Evolutionary conservation across 306 rosid genomes (phyloP).

Genomic region (Delonix regia): DNA sequence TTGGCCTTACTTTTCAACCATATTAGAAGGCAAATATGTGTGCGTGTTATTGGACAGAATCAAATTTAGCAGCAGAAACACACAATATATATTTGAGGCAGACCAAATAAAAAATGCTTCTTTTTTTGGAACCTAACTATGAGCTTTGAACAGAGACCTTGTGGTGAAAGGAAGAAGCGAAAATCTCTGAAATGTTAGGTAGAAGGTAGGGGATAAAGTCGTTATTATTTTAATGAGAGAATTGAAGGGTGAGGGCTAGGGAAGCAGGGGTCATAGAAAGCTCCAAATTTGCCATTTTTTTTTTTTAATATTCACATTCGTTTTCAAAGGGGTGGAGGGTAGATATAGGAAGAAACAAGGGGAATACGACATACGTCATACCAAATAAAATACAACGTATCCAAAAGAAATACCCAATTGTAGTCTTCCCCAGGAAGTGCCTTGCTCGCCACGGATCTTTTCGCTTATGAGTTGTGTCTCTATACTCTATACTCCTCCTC

Average conservation of each 20-base stretch:
- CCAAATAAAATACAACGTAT: conserved; percentile 15
- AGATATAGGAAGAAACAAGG: conserved; percentile 36
- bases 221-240: neutral
- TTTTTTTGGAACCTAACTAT: no score
- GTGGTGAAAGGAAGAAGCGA: conserved; percentile 14
- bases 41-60: neutral
- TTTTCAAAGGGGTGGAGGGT: conserved; percentile 25
- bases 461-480: conserved; percentile 37
- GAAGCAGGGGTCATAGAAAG: conserved; percentile 18
- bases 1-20: neutral
- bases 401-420: neutral
- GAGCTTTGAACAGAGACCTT: conserved; percentile 8
- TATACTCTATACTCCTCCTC: conserved; percentile 40
- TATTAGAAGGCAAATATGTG: neutral
- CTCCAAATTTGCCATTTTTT: conserved; percentile 1
- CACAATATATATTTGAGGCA: no score
- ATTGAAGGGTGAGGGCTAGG: neutral
- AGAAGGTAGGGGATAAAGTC: conserved; percentile 29
- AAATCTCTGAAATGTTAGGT: conserved; percentile 38
- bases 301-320: neutral
- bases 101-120: no score
- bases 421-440: conserved; percentile 54
- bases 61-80: neutral
- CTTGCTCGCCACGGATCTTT: conserved; percentile 66
- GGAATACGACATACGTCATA: conserved; percentile 22